Evolutionary conservation across 2,329 filamentous ascomycete species (phyloP), one percentile per base, ranked within the genome.

Genomic region (Boeremia exigua): DNA sequence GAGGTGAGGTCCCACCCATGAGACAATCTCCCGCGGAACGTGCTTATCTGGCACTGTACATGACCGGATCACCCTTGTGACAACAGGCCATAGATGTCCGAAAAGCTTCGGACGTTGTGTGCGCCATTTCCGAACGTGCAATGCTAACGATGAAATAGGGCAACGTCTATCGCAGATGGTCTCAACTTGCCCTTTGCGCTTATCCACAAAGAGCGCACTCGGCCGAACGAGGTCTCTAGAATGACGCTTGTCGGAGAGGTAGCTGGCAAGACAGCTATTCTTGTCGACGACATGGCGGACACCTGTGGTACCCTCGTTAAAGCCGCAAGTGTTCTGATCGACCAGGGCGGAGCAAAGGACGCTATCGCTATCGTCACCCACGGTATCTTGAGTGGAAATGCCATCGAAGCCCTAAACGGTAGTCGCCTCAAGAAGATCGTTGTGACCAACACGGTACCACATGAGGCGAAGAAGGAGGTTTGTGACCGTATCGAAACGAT

Each of bases 201-300:
- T 50, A 98, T 98, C 66, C 93, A 97, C 84, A 97, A 98, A 81
- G 94, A 97, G 79, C 90, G 93, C 54, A 90, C 92, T 6, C 87
- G 91, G n/a, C 88, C 88, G 10, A 96, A 96, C 70, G 92, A 96
- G 72, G 92, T 96, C 58, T 92, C 90, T 9, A 88, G 91, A 68
- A 96, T 96, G 92, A 91, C 92, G 0, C 88, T 99, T n/a, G 94
- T 98, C 46, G 95, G 95, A 64, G 92, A 96, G 63, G 95, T 98
- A 42, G 85, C 87, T 64, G 90, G 91, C 79, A 95, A 95, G 80
- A 88, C 94, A 28, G 94, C 94, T 57, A 97, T 99, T 71, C 87
- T 99, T 44, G 94, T 99, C 43, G 94, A 98, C 75, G 94, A 98
- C 75, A 97, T 98, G 92, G 93, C 93, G 29, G 94, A 98, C 74